A percentile compares a stretch with the other conserved stretches of the same genome.
phyloP scores from a whole-genome alignment of 2,329 filamentous ascomycete species.

The Aspergillus texensis region DNA sequence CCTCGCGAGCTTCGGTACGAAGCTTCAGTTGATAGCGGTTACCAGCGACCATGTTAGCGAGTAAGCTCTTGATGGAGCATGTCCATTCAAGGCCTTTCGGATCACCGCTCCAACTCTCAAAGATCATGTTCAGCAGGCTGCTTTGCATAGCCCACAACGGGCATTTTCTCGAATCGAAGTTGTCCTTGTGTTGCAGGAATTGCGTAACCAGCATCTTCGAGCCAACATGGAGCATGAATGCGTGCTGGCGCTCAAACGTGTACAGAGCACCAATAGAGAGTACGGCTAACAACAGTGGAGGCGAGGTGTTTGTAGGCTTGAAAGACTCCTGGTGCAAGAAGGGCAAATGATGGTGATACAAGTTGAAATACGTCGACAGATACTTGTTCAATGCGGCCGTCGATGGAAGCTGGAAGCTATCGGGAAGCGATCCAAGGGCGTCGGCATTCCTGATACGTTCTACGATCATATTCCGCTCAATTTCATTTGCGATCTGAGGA shows the following conservation, averaged over 20 bases:
- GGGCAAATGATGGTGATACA: conserved; percentile 95
- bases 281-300: conserved; percentile 82
- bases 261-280: conserved; percentile 95
- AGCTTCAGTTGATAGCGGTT: conserved; percentile 96
- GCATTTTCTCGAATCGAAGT: conserved; percentile 96
- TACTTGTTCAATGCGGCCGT: conserved; percentile 85
- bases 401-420: conserved; percentile 85
- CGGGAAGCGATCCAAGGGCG: conserved; percentile 77
- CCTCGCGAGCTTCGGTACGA: conserved; percentile 83
- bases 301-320: conserved; percentile 74
- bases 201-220: conserved; percentile 97
- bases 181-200: conserved; percentile 96
- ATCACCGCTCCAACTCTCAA: conserved; percentile 98
- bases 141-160: conserved; percentile 98
- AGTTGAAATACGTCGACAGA: conserved; percentile 90
- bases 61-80: conserved; percentile 95
- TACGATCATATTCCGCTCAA: conserved; percentile 81
- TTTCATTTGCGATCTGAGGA: conserved; percentile 80
- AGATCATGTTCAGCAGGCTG: conserved; percentile 96
- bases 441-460: conserved; percentile 84
- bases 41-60: conserved; percentile 98
- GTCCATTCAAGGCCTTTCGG: conserved; percentile 98
- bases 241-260: conserved; percentile 95
- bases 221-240: conserved; percentile 95
- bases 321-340: conserved; percentile 95